Evolutionary conservation across 768 basidiomycete genomes (phyloP).

Genomic region (Pleurotus ostreatus): DNA sequence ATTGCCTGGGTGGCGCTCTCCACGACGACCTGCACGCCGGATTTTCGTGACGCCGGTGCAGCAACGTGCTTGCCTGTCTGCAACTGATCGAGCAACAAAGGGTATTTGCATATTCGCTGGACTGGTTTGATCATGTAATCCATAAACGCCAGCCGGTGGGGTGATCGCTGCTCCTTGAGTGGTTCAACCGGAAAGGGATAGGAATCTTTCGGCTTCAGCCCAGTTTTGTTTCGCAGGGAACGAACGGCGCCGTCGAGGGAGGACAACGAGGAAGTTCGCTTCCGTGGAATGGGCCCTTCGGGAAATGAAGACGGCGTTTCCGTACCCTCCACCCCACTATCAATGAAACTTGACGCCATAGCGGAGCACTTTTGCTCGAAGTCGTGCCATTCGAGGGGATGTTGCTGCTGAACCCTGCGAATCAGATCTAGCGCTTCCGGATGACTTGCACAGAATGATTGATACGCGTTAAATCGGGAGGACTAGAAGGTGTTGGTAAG

Average conservation of each 20-base stretch:
- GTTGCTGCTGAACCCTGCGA: constrained; percentile 57
- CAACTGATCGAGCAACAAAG: constrained; percentile 80
- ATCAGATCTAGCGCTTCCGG: constrained; percentile 76
- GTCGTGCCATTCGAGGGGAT: constrained; percentile 72
- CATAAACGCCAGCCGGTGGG: constrained; percentile 53
- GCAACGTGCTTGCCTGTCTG: constrained; percentile 24
- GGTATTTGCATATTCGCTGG: constrained; percentile 94
- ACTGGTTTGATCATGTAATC: constrained; percentile 98
- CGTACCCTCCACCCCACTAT: not conserved
- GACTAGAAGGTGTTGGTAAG: constrained; percentile 40
- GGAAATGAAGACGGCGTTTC: constrained; percentile 3
- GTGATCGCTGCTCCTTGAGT: constrained; percentile 17
- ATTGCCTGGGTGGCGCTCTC: constrained; percentile 63
- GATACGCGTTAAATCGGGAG: constrained; percentile 71
- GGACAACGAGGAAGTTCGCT: constrained; percentile 45
- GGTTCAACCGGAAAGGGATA: constrained; percentile 15
- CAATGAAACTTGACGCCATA: constrained; percentile 38
- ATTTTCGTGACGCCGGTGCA: constrained; percentile 10
- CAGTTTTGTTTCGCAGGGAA: constrained; percentile 28
- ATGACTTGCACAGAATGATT: constrained; percentile 85
- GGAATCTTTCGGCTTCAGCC: constrained; percentile 26
- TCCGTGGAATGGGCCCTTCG: constrained; percentile 22
- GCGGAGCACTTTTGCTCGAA: constrained; percentile 78
- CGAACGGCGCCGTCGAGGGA: constrained; percentile 45
- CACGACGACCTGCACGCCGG: constrained; percentile 40